Percentiles rank a stretch among this genome's conserved stretches.
Conservation (phyloP, 495 filamentous ascomycete species). For the Penicilliopsis zonata region DNA sequence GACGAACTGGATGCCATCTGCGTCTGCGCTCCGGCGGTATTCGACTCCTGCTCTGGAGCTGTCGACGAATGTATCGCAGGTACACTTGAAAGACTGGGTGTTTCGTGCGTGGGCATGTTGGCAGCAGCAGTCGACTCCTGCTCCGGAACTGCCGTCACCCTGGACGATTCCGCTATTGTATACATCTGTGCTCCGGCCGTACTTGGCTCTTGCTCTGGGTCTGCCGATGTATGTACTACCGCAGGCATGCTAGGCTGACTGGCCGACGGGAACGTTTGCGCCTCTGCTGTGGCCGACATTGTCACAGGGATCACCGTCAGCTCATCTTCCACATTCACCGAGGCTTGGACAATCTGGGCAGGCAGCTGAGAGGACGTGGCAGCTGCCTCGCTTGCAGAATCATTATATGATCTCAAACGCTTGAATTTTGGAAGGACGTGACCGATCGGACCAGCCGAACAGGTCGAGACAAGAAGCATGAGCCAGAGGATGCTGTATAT, state of each 20-base stretch:
- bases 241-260: background rate
- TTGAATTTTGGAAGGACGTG: constrained; percentile 5
- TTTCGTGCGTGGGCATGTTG: background rate
- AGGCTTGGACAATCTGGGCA: background rate
- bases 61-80: no score
- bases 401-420: background rate
- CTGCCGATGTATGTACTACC: background rate
- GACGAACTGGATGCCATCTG: no score
- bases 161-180: no score
- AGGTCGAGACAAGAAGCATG: constrained; percentile 8
- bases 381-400: background rate
- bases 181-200: no score
- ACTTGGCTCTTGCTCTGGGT: background rate
- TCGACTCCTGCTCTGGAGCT: no score
- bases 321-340: background rate
- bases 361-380: background rate
- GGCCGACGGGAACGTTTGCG: background rate
- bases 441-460: constrained; percentile 28
- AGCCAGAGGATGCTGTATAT: constrained; percentile 6
- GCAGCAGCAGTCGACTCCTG: background rate
- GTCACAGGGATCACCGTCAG: background rate
- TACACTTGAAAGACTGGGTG: no score
- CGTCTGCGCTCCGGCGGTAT: no score
- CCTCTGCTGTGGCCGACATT: background rate
- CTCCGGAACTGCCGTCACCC: no score